A percentile compares a stretch with the other conserved stretches of the same genome.
These are phyloP conservation scores for Microbotryomycetes sp. DNA, from an alignment of 1,284 basidiomycete species.

Conservation along the genomic window DNA sequence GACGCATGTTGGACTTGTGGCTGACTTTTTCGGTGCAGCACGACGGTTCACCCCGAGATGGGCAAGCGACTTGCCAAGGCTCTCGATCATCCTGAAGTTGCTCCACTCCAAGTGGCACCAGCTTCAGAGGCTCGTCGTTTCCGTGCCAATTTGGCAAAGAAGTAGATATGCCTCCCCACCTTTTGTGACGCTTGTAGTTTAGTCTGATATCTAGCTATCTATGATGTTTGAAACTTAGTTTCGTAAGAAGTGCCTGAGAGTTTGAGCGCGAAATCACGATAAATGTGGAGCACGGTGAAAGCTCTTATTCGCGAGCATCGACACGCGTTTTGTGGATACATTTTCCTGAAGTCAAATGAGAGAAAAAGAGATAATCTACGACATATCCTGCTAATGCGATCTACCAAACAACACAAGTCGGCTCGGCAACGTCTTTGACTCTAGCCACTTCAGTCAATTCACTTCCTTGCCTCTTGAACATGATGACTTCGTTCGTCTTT, in stretches of 20 bases:
- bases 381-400: too few species aligned
- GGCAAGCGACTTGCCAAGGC: constrained; percentile 67
- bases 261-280: too few species aligned
- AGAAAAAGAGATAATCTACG: too few species aligned
- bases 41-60: constrained; percentile 61
- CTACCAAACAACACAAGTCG: constrained; percentile 19
- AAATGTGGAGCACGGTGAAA: too few species aligned
- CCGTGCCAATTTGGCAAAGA: constrained; percentile 42
- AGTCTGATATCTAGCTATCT: neutral
- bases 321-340: too few species aligned
- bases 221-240: neutral
- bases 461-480: constrained; percentile 7
- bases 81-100: constrained; percentile 49
- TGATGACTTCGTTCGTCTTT: constrained; percentile 21
- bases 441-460: constrained; percentile 10
- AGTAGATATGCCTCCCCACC: neutral
- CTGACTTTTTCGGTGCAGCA: constrained; percentile 47
- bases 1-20: neutral
- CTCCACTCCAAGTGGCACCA: constrained; percentile 38
- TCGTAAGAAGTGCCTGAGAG: neutral
- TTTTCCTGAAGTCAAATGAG: too few species aligned
- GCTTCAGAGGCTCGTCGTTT: constrained; percentile 53
- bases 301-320: too few species aligned
- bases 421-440: constrained; percentile 14
- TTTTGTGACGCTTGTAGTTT: neutral